Conservation (phyloP, 441 rosid genomes). For the Jatropha podagrica region DNA sequence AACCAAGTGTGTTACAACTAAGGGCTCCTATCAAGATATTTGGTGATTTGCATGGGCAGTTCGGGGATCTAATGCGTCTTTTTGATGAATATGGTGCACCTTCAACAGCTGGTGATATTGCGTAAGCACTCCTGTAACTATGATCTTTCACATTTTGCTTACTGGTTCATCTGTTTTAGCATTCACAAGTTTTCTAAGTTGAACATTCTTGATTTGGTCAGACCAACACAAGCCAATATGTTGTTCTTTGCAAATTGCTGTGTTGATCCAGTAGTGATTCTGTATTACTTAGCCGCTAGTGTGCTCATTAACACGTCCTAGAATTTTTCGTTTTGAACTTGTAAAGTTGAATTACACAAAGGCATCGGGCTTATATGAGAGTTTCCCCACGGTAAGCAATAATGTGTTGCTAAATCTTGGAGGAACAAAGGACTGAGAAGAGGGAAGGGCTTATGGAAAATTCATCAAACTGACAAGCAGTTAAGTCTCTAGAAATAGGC, state of each 20-base stretch:
- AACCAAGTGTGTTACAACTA: conserved; percentile 91
- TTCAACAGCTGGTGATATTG: conserved; percentile 97
- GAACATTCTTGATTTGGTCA: conserved; percentile 2
- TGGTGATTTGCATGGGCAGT: conserved; percentile 99
- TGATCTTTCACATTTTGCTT: neutral
- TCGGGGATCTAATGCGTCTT: conserved; percentile 99
- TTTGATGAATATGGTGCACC: conserved; percentile 99
- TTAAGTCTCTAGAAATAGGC: neutral
- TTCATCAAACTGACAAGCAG: neutral
- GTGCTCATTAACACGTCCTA: neutral
- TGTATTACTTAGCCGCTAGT: neutral
- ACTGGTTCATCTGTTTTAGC: conserved; percentile 2
- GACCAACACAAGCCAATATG: neutral
- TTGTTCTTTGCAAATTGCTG: conserved; percentile 5
- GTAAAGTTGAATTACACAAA: neutral
- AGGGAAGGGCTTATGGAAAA: neutral
- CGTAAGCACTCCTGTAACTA: conserved; percentile 55
- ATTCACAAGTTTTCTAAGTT: neutral
- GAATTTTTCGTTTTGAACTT: neutral
- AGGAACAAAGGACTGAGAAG: neutral
- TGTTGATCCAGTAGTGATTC: neutral
- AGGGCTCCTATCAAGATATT: conserved; percentile 94
- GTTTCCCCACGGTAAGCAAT: neutral
- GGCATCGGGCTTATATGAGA: neutral
- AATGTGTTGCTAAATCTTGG: neutral